These are phyloP conservation scores for Coprinopsis marcescibilis DNA, from an alignment of 768 basidiomycete genomes.

Conservation along the genomic window DNA sequence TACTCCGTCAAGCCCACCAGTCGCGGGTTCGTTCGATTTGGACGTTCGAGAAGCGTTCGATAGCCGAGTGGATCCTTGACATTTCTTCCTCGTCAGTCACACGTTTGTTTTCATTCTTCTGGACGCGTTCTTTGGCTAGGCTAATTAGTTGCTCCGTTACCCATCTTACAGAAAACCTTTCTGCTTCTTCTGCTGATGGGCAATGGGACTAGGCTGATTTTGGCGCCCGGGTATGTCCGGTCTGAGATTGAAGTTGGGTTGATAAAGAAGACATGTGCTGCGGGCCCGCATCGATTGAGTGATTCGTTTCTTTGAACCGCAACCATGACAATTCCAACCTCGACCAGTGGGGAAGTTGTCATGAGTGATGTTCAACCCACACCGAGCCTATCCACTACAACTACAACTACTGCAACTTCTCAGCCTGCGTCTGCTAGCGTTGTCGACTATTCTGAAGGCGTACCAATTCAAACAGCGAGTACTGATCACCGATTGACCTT, in stretches of 20 bases:
- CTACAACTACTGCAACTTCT: not conserved
- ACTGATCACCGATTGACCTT: conserved; percentile 5
- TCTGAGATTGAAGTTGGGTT: conserved; percentile 4
- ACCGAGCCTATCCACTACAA: not conserved
- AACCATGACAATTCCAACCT: conserved; percentile 8
- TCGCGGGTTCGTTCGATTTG: not conserved
- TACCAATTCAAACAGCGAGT: not conserved
- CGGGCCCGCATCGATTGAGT: not conserved
- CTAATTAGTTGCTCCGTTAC: not conserved
- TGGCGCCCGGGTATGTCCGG: conserved; percentile 7
- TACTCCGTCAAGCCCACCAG: not conserved
- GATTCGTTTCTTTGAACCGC: conserved; percentile 7
- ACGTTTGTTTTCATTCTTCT: too few species aligned
- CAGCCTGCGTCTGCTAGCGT: not conserved
- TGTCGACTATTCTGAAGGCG: not conserved
- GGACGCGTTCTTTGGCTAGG: not conserved
- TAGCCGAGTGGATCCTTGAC: too few species aligned
- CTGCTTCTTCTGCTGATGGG: not conserved
- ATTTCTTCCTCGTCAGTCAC: too few species aligned
- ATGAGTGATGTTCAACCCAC: conserved; percentile 9
- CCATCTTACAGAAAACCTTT: not conserved
- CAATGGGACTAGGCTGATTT: not conserved
- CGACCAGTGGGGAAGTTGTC: conserved; percentile 5
- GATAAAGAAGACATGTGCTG: not conserved
- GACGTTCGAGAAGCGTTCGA: too few species aligned